Percentiles rank a stretch among this genome's conserved stretches.
Conservation (phyloP, 441 rosid genomes). For the Croton laevigatus region DNA sequence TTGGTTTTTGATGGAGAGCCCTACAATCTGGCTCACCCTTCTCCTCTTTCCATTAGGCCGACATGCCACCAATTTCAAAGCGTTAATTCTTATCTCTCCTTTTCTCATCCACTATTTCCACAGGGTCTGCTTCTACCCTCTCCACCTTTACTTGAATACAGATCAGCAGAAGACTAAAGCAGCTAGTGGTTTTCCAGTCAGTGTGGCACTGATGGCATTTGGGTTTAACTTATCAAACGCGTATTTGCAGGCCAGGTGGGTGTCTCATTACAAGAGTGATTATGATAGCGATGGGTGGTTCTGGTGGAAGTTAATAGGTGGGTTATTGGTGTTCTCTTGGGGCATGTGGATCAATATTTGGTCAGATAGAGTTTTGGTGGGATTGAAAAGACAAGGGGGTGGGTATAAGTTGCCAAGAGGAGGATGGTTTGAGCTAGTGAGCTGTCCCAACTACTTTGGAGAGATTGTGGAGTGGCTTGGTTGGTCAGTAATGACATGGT, state of each 20-base stretch:
- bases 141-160: constrained; percentile 43
- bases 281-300: constrained; percentile 46
- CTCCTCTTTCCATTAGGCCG: constrained; percentile 62
- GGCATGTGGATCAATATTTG: constrained; percentile 65
- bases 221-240: constrained; percentile 65
- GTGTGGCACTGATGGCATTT: constrained; percentile 62
- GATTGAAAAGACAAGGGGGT: constrained; percentile 51
- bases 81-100: constrained; percentile 55
- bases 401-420: constrained; percentile 48
- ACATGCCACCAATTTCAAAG: constrained; percentile 48
- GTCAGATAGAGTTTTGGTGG: constrained; percentile 58
- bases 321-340: constrained; percentile 41
- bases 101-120: constrained; percentile 79
- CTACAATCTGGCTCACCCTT: constrained; percentile 68
- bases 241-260: constrained; percentile 71
- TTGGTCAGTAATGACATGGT: constrained; percentile 84
- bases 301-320: constrained; percentile 54
- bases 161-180: background rate
- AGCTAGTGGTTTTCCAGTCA: constrained; percentile 38
- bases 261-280: constrained; percentile 66
- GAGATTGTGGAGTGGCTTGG: constrained; percentile 89
- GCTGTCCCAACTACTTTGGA: constrained; percentile 86
- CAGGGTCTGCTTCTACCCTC: constrained; percentile 74
- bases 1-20: constrained; percentile 94
- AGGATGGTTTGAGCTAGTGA: constrained; percentile 65